Base-by-base conservation (phyloP, 2,329 filamentous ascomycete species). In the Pseudocercospora musae region DNA sequence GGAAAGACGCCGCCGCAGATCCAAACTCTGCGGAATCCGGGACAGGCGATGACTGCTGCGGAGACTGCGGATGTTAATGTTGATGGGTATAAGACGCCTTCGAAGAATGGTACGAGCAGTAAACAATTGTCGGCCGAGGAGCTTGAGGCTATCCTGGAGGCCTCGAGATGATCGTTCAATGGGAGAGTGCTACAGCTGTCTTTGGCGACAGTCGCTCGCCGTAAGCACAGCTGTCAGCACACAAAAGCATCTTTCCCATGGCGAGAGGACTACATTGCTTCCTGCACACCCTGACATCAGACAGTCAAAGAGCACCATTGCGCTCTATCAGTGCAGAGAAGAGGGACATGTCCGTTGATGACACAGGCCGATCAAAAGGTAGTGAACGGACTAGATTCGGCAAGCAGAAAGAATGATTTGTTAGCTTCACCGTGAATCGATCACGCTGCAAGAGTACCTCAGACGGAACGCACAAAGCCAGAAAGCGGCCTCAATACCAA, bases 41-140 rank as follows among this genome's bases (percentile, higher is more conserved):
- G 57, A n/a, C 57, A 58, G 15, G 57, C 55, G 15, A 40, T 63
- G 61, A 63, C 61, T 15, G 61, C 61, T 53, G 61, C 61, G 3
- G 61, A 63, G 29, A 59, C 61, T 15, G 27, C 50, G 13, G 20
- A 44, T 21, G 37, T 50, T 48, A 57, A 31, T 18, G 57, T 59
- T 44, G 54, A 58, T 18, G 61, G 57, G 5, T 59, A 57, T 25
- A 58, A 63, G 25, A 53, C 59, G 13, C 57, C 57, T 3, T 46
- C 57, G 18, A 40, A 48, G 52, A 40, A 21, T 11, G 42, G n/a
- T 15, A 33, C 50, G 44, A 33, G 31, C 15, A 23, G 6, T 1
- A 25, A 52, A 5, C 53, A 54, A 53, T 27, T 60, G 29, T 57
- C 29, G 42, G 20, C 18, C 23, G 61, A 46, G 15, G 61, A 63